A percentile compares a stretch with the other conserved stretches of the same genome.
These are phyloP conservation scores for Neurospora sp. DNA, from an alignment of 495 filamentous ascomycete genomes.

Conservation along the genomic window DNA sequence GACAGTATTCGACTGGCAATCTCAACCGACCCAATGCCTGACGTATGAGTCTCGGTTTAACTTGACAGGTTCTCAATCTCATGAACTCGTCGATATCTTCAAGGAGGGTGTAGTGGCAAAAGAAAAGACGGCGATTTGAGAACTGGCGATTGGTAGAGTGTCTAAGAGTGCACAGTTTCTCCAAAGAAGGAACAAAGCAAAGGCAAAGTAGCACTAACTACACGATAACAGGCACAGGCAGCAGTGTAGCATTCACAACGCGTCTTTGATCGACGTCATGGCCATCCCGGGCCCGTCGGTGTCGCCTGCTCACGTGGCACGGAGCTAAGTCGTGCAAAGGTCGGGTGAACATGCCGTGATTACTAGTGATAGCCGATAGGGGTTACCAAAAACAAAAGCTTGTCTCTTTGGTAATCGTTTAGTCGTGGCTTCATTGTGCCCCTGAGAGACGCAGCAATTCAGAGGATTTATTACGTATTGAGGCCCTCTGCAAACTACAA, in stretches of 20 bases:
- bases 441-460: neutral
- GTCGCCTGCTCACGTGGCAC: slow-evolving; percentile 8
- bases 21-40: neutral
- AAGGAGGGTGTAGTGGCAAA: neutral
- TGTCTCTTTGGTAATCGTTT: neutral
- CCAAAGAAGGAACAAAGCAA: neutral
- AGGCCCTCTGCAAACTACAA: neutral
- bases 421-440: neutral
- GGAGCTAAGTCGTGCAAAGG: neutral
- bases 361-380: neutral
- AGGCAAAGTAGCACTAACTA: neutral
- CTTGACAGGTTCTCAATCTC: neutral
- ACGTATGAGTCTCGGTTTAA: neutral
- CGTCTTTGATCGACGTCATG: neutral
- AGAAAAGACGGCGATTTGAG: neutral
- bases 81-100: neutral
- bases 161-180: neutral
- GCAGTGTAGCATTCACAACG: neutral
- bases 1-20: neutral
- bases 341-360: neutral
- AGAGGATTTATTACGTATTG: neutral
- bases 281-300: neutral
- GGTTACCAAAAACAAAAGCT: neutral
- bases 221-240: neutral
- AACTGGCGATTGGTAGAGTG: neutral